Evolutionary conservation across 108 stramenopile genomes (phyloP).

Genomic region (Nitzschia putrida): DNA sequence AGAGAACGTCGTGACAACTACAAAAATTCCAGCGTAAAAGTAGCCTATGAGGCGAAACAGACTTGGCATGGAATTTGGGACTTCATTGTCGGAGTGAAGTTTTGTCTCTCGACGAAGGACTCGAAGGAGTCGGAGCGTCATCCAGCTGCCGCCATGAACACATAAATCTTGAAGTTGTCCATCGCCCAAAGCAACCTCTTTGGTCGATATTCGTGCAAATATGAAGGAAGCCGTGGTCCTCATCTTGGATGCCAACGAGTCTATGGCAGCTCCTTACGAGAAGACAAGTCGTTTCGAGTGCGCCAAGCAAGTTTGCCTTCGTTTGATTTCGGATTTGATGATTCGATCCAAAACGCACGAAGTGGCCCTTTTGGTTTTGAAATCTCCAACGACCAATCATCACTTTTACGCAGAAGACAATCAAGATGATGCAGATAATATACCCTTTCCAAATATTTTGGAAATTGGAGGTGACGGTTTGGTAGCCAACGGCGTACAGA

Average conservation of each 20-base stretch:
- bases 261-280: constrained; percentile 46
- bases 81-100: not conserved
- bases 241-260: constrained; percentile 63
- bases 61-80: not conserved
- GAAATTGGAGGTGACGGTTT: constrained; percentile 46
- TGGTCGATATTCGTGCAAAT: not conserved
- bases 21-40: no score
- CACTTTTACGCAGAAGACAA: constrained; percentile 43
- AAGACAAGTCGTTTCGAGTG: constrained; percentile 16
- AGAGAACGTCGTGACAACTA: no score
- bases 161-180: no score
- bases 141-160: no score
- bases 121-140: no score
- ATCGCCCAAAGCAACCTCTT: no score
- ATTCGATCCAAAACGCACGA: constrained; percentile 60
- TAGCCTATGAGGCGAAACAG: not conserved
- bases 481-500: constrained; percentile 33
- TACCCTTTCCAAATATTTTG: constrained; percentile 69
- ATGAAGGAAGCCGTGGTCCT: constrained; percentile 77
- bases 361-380: constrained; percentile 58
- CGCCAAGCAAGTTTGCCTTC: constrained; percentile 40
- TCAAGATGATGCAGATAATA: constrained; percentile 36
- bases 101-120: not conserved
- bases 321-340: constrained; percentile 64
- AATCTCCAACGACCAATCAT: constrained; percentile 56